These are phyloP conservation scores for Sindora glabra DNA, from an alignment of 306 rosid species.

Conservation along the genomic window DNA sequence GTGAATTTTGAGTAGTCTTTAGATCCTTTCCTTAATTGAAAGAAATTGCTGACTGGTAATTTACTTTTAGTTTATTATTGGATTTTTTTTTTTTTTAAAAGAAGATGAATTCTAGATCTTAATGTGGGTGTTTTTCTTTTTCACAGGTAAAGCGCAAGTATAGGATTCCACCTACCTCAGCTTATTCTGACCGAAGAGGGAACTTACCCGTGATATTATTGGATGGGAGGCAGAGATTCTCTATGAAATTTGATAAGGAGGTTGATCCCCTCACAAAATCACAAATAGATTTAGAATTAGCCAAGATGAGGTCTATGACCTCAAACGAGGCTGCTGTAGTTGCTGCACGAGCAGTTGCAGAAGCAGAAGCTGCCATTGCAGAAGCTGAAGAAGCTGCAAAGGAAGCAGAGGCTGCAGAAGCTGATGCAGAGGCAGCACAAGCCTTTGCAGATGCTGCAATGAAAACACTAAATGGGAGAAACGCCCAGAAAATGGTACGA, in stretches of 20 bases:
- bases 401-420: constrained; percentile 96
- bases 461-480: constrained; percentile 56
- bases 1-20: no score
- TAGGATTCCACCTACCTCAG: constrained; percentile 51
- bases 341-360: constrained; percentile 89
- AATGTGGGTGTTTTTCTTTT: constrained; percentile 12
- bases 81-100: no score
- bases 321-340: constrained; percentile 66
- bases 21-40: no score
- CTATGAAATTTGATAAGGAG: constrained; percentile 43
- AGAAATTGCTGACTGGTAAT: no score
- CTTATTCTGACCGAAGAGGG: constrained; percentile 49
- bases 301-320: constrained; percentile 72
- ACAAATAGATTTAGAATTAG: constrained; percentile 71
- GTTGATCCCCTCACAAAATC: constrained; percentile 33
- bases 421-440: constrained; percentile 78
- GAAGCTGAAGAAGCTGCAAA: constrained; percentile 87
- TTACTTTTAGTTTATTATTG: no score
- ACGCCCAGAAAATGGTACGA: constrained; percentile 58
- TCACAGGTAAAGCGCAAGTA: constrained; percentile 78
- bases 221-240: constrained; percentile 53
- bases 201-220: constrained; percentile 29
- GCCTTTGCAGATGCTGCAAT: constrained; percentile 75
- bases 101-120: constrained; percentile 10
- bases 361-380: constrained; percentile 82